Conservation (phyloP, 495 filamentous ascomycete genomes). For the Penicillium ucsense region DNA sequence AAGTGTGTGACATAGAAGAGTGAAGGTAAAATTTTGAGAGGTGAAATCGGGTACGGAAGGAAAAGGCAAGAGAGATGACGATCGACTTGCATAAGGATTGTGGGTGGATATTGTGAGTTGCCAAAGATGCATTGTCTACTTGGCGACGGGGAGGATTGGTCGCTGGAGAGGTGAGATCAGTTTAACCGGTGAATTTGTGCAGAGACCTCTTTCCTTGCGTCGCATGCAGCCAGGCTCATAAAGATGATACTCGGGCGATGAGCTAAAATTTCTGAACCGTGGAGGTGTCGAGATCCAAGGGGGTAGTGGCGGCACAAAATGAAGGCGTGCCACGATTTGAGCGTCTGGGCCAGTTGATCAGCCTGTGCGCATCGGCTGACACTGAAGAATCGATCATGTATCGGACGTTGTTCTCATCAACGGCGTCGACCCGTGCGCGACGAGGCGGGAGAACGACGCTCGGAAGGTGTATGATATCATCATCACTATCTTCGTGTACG, state of each 20-base stretch:
- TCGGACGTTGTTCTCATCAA: slow-evolving; percentile 31
- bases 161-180: too few species aligned
- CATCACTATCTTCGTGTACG: slow-evolving; percentile 25
- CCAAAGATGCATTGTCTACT: too few species aligned
- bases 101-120: too few species aligned
- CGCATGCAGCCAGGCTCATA: too few species aligned
- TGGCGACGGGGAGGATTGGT: too few species aligned
- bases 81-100: too few species aligned
- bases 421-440: slow-evolving; percentile 25
- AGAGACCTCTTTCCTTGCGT: too few species aligned
- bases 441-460: slow-evolving; percentile 18
- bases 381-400: slow-evolving; percentile 24
- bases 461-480: slow-evolving; percentile 33
- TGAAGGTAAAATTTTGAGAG: not conserved
- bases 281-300: not conserved
- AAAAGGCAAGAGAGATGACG: too few species aligned
- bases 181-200: too few species aligned
- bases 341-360: slow-evolving; percentile 29
- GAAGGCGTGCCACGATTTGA: slow-evolving; percentile 3
- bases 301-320: not conserved
- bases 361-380: slow-evolving; percentile 18
- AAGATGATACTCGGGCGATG: too few species aligned
- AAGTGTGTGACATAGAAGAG: not conserved
- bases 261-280: too few species aligned
- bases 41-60: not conserved